Conservation (phyloP, 805 yeast species). For the Candida berthetii region DNA sequence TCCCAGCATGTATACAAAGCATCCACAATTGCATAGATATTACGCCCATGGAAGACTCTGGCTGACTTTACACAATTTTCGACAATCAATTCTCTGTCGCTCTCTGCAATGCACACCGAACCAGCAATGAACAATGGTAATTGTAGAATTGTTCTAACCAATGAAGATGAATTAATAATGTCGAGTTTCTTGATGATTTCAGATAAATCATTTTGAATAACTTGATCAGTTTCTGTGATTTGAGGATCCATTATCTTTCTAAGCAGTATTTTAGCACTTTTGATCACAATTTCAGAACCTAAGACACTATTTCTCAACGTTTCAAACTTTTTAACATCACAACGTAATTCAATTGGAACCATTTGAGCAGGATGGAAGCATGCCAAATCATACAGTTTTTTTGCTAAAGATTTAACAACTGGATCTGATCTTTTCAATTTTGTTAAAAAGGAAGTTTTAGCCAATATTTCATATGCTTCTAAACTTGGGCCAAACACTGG, state of each 20-base stretch:
- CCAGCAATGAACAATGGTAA: constrained; percentile 16
- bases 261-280: constrained; percentile 12
- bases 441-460: constrained; percentile 28
- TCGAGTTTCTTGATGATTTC: constrained; percentile 3
- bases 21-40: constrained; percentile 8
- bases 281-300: constrained; percentile 13
- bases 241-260: constrained; percentile 8
- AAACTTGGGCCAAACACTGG: constrained; percentile 33
- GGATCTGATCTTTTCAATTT: constrained; percentile 9
- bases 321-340: constrained; percentile 5
- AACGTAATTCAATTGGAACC: constrained; percentile 12
- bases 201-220: constrained; percentile 9
- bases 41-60: constrained; percentile 8
- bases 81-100: constrained; percentile 6
- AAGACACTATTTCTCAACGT: constrained; percentile 12
- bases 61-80: constrained; percentile 6
- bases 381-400: constrained; percentile 11
- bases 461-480: constrained; percentile 27
- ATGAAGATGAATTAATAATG: constrained; percentile 4
- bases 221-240: constrained; percentile 2
- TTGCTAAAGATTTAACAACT: constrained; percentile 4
- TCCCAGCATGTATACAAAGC: constrained; percentile 4
- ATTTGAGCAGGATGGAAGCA: constrained; percentile 11
- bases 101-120: constrained; percentile 2
- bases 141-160: constrained; percentile 6